Evolutionary conservation across 768 basidiomycete genomes (phyloP).

Genomic region (Baorangia bicolor): DNA sequence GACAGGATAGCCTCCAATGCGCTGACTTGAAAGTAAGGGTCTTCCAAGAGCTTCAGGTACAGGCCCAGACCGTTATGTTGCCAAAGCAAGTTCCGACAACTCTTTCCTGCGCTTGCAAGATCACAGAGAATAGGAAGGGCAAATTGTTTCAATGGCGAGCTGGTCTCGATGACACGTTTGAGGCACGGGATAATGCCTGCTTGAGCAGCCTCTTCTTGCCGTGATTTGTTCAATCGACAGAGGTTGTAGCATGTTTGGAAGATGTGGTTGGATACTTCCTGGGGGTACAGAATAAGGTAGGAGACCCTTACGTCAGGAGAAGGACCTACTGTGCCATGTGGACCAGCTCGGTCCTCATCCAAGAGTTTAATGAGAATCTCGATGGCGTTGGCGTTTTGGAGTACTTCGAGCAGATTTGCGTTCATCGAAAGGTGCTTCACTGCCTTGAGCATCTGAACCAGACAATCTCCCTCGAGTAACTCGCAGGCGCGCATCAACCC

Average conservation of each 20-base stretch:
- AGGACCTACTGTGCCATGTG: constrained; percentile 71
- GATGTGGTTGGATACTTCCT: constrained; percentile 97
- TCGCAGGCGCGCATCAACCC: constrained; percentile 87
- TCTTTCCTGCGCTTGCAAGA: constrained; percentile 92
- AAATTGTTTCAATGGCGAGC: constrained; percentile 94
- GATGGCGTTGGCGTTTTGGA: constrained; percentile 95
- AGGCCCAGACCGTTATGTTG: constrained; percentile 86
- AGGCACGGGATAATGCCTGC: constrained; percentile 93
- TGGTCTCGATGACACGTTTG: constrained; percentile 82
- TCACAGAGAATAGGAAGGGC: constrained; percentile 97
- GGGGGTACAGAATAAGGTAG: constrained; percentile 2
- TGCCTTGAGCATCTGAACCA: constrained; percentile 89
- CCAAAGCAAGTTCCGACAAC: constrained; percentile 86
- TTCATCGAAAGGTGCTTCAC: constrained; percentile 97
- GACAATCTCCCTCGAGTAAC: constrained; percentile 80
- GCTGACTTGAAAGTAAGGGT: constrained; percentile 90
- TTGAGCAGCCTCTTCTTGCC: constrained; percentile 97
- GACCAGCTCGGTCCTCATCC: constrained; percentile 75
- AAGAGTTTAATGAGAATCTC: constrained; percentile 86
- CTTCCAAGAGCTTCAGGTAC: constrained; percentile 76
- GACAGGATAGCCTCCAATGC: constrained; percentile 87
- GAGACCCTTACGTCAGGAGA: neutral
- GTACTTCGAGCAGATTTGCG: constrained; percentile 81
- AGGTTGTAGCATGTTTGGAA: constrained; percentile 98
- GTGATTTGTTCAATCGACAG: constrained; percentile 87